A percentile compares a stretch with the other conserved stretches of the same genome.
These are phyloP conservation scores for Astrothelium subdiscretum DNA, from an alignment of 495 filamentous ascomycete species.

Conservation along the genomic window DNA sequence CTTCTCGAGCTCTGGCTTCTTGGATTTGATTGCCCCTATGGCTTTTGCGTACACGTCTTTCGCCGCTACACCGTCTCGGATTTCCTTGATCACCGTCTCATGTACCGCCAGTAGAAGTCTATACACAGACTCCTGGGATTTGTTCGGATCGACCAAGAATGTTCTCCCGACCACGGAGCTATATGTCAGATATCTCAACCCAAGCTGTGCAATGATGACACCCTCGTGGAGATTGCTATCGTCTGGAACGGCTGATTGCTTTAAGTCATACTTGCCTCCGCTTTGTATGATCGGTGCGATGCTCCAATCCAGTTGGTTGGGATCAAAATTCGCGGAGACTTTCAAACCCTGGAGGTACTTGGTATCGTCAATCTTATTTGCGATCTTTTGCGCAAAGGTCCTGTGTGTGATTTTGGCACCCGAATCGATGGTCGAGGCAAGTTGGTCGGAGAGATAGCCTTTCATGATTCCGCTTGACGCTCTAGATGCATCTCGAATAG, in stretches of 20 bases:
- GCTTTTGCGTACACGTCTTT: slow-evolving; percentile 94
- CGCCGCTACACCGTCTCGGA: slow-evolving; percentile 72
- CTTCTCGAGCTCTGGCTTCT: slow-evolving; percentile 87
- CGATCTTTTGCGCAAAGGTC: slow-evolving; percentile 68
- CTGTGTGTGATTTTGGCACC: slow-evolving; percentile 95
- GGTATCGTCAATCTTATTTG: slow-evolving; percentile 76
- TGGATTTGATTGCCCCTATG: slow-evolving; percentile 58
- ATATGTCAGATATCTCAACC: slow-evolving; percentile 89
- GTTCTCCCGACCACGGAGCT: slow-evolving; percentile 81
- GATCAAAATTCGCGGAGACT: slow-evolving; percentile 75
- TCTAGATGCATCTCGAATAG: slow-evolving; percentile 83
- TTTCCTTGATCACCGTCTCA: slow-evolving; percentile 73
- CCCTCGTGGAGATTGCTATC: slow-evolving; percentile 81
- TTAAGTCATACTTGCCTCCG: slow-evolving; percentile 87
- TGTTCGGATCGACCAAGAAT: slow-evolving; percentile 93
- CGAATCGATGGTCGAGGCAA: slow-evolving; percentile 86
- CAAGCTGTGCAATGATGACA: slow-evolving; percentile 83
- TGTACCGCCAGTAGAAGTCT: slow-evolving; percentile 80
- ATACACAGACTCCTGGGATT: slow-evolving; percentile 87
- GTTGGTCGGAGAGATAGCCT: slow-evolving; percentile 91
- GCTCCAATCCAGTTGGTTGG: slow-evolving; percentile 87
- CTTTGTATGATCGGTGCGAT: slow-evolving; percentile 88
- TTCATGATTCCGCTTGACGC: slow-evolving; percentile 86
- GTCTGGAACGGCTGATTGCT: slow-evolving; percentile 60
- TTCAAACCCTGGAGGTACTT: slow-evolving; percentile 89